phyloP scores from a whole-genome alignment of 2,329 filamentous ascomycete genomes.

The Ophiosphaerella narmari region DNA sequence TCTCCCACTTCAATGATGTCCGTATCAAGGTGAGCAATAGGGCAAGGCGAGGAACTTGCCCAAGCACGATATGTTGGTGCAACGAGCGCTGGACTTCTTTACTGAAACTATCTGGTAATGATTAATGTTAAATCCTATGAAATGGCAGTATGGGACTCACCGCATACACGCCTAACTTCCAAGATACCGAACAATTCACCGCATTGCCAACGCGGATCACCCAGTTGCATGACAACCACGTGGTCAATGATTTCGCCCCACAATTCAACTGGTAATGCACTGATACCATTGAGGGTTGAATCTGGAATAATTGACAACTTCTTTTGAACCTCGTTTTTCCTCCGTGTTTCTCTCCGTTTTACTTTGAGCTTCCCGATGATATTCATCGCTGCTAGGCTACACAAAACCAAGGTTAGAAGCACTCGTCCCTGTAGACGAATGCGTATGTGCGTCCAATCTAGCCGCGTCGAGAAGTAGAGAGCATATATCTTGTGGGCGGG shows the following conservation, averaged over 20 bases:
- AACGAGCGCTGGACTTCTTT: slow-evolving; percentile 2
- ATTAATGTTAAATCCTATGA: background rate
- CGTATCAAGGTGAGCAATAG: background rate
- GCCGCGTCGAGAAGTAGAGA: too few species aligned
- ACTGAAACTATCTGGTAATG: slow-evolving; percentile 1
- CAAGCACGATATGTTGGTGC: background rate
- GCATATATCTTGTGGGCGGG: too few species aligned
- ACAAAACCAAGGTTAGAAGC: background rate
- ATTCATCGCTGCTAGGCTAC: background rate
- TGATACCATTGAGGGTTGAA: background rate
- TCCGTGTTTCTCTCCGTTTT: background rate
- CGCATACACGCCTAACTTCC: background rate
- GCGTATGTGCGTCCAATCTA: background rate
- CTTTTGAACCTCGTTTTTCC: background rate
- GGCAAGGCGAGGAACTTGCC: background rate
- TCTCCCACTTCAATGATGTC: background rate
- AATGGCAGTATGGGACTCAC: background rate
- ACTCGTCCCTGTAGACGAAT: background rate
- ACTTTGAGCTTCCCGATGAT: slow-evolving; percentile 1
- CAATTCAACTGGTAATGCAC: slow-evolving; percentile 2
- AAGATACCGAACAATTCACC: background rate
- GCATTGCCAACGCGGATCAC: background rate
- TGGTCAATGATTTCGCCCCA: slow-evolving; percentile 4
- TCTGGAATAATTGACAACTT: background rate
- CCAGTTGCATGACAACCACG: background rate